Evolutionary conservation across 139 green algal genomes (phyloP), one percentile per base, ranked within the genome.

Genomic region (Pleodorina starrii): DNA sequence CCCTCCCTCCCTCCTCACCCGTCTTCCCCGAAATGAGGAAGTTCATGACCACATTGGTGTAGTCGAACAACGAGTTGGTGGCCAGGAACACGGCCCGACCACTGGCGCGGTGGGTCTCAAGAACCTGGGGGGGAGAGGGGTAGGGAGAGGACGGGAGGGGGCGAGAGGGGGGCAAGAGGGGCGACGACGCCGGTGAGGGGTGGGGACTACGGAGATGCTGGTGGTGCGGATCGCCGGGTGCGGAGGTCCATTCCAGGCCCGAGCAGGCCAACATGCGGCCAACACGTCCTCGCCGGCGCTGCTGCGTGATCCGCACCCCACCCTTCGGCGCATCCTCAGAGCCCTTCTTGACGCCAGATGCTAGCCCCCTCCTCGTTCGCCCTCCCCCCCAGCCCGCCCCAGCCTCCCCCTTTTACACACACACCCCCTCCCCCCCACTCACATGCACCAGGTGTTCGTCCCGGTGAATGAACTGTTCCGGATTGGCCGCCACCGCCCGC

Each of bases 1-100:
- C 54, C 54, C 11, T 35, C 63, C 63, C 21, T 0, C 36, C 50
- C 29, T 2, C 43, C 89, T 44, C n/a, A 57, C 80, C 85, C 57
- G 69, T 90, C 74, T 93, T 90, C 29, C 82, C 90, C 23, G 46
- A 5, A 35, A 90, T 71, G 60, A 92, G 86, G 74, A 95, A 99
- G 92, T 99, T 99, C 98, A 99, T 99, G 35, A 99, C 97, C n/a
- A 99, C 96, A 86, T 98, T 94, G 21, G 97, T 99, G 96, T 99
- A 99, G 94, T 99, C 98, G 96, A 96, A 99, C 90, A 99, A 90
- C 43, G 40, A 95, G 95, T 99, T 99, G 88, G 98, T 99, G 78
- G 97, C 96, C 63, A 99, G 90, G 92, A 99, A 99, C 73, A 98
- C 80, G 78, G 94, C 91, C n/a, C 94, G 92, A 1, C 97, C 97